Base-by-base conservation (phyloP, 2,329 filamentous ascomycete species). In the Paracamarosporium sp. region DNA sequence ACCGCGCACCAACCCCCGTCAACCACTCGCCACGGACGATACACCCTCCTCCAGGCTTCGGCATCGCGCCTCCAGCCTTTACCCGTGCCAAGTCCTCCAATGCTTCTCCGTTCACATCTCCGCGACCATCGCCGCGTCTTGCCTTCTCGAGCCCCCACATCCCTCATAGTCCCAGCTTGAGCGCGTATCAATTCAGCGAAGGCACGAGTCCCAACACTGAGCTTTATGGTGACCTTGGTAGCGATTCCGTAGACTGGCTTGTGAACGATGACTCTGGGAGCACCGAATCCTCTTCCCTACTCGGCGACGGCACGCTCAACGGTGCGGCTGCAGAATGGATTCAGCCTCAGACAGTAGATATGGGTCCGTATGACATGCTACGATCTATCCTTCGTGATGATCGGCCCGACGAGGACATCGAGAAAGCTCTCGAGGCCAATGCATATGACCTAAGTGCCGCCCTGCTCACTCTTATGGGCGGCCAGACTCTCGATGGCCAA, bases 321-420 rank as follows among this genome's bases (percentile, higher is more conserved):
- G 89, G 88, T 41, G 90, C 90, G 13, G 92, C 92, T 5, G 90
- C 93, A 24, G 93, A 97, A 75, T 97, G 87, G 79, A 82, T 89
- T 46, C 81, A 82, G 57, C 81, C 84, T 13, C 84, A 86, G 73
- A 90, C 90, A 70, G 86, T 88, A 55, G 93, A 98, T 71, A 98
- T 99, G 94, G 96, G 92, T 57, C 94, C 95, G 0, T 97, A 97
- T 78, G 95, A 99, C 74, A 98, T 99, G 86, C 84, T 99, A 55
- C 91, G 95, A 60, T 97, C 94, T 5, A 96, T 99, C 38, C 83
- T 99, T 25, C 92, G 94, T 46, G 92, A 95, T 67, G 88, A 92
- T 53, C 90, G 91, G 70, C 90, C 92, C 2, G 94, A 98, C 69
- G 93, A 98, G 50, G 95, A 99, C 76, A 94, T 99, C 46, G 93